phyloP scores from a whole-genome alignment of 495 filamentous ascomycete species.

The Extremus antarcticus region DNA sequence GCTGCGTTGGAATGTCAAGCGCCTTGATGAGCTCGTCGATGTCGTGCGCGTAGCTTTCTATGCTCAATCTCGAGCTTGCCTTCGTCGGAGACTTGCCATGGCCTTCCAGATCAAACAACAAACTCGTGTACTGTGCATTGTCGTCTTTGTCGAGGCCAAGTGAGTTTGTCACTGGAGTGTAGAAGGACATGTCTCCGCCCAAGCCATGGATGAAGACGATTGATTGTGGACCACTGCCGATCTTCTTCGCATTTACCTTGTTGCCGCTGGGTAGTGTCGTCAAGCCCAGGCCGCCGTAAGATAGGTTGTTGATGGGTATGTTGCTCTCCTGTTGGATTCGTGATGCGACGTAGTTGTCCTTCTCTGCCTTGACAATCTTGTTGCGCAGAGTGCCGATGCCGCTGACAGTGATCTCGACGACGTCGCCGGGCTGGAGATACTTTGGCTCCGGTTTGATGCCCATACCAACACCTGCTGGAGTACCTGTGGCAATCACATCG shows the following conservation, averaged over 20 bases:
- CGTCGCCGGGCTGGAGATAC: constrained; percentile 38
- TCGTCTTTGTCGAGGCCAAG: constrained; percentile 18
- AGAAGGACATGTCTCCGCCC: constrained; percentile 35
- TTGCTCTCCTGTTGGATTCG: constrained; percentile 16
- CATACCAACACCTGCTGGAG: constrained; percentile 44
- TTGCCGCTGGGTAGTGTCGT: constrained; percentile 36
- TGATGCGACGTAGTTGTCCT: constrained; percentile 21
- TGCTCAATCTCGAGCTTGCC: constrained; percentile 30
- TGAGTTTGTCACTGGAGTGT: constrained; percentile 31
- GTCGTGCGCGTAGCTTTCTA: constrained; percentile 37
- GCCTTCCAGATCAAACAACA: constrained; percentile 43
- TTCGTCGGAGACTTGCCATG: constrained; percentile 41
- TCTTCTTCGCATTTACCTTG: constrained; percentile 30
- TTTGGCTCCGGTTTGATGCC: constrained; percentile 34
- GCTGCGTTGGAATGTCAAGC: constrained; percentile 4
- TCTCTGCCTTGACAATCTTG: constrained; percentile 28
- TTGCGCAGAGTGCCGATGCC: constrained; percentile 39
- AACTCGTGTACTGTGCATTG: constrained; percentile 12
- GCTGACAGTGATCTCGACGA: constrained; percentile 32
- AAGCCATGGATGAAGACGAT: constrained; percentile 44
- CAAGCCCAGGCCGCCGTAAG: constrained; percentile 28
- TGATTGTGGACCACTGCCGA: constrained; percentile 20
- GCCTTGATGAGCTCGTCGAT: constrained; percentile 31
- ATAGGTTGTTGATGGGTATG: constrained; percentile 25
- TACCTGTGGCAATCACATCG: constrained; percentile 40